Evolutionary conservation across 2,329 filamentous ascomycete species (phyloP), one percentile per base, ranked within the genome.

Genomic region (Ceratocystis huliohia): DNA sequence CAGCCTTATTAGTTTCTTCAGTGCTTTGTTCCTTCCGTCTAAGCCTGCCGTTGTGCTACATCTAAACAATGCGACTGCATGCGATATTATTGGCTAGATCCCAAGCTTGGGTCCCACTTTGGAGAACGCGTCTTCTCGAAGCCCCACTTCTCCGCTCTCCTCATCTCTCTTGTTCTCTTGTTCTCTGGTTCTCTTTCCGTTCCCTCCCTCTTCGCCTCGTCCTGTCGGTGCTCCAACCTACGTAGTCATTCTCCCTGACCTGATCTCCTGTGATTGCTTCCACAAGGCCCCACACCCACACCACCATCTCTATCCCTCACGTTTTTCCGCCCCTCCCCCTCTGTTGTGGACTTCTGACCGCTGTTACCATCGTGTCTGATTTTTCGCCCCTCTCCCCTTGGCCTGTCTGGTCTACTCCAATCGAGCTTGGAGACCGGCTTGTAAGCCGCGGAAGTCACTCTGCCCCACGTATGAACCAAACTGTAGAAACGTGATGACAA

Each of bases 31-130:
- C 56, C 56, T 59, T 59, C 56, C 56, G 15, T 59, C 28, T 20
- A 59, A 33, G 56, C 30, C 56, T 59, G 25, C 56, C 56, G 17
- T 59, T 59, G 53, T 59, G 53, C 53, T 33, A 59, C 53, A 59
- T 59, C 56, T 7, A 33, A 59, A 20, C 56, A 59, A 20, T 33
- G 15, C 30, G 15, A n/a, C 25, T 3, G 3, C 7, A n/a, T 15
- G 5, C 56, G 1, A 59, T 59, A 10, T 62, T 13, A 41, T 56
- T 57, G 30, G 48, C 25, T 25, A 20, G 3, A n/a, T 13, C 2
- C 56, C n/a, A 59, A 59, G 56, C 28, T 59, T 37, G 28, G 25
- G 17, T 3, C 28, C 28, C 53, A 33, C 56, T n/a, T 59, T 59
- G 28, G 56, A 59, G 56, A 17, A 37, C 56, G 56, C 56, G 56